Evolutionary conservation across 2,329 filamentous ascomycete species (phyloP).

Genomic region (Xylariaceae sp.): DNA sequence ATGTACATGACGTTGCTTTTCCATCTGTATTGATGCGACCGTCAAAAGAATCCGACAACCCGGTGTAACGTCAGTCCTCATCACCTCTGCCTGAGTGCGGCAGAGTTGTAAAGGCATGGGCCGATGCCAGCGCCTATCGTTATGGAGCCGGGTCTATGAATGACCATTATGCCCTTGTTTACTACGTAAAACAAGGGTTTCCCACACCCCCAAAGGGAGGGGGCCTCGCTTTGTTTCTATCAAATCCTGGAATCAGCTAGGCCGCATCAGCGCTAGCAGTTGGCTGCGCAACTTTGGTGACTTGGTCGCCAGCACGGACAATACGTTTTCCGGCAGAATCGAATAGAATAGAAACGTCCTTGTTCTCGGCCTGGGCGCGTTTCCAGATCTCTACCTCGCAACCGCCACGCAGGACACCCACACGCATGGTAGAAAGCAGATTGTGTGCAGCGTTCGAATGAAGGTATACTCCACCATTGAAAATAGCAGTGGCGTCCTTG

Average conservation of each 20-base stretch:
- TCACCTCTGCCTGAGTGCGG: neutral
- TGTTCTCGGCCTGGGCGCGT: slow-evolving; percentile 60
- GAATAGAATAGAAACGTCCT: slow-evolving; percentile 61
- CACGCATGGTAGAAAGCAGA: slow-evolving; percentile 60
- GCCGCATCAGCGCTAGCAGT: slow-evolving; percentile 67
- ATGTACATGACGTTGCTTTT: slow-evolving; percentile 13
- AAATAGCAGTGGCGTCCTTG: slow-evolving; percentile 64
- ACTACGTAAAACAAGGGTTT: neutral
- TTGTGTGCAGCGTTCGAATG: slow-evolving; percentile 65
- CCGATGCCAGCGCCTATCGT: neutral
- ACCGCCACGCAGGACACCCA: slow-evolving; percentile 60
- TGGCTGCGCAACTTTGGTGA: slow-evolving; percentile 68
- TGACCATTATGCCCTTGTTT: neutral
- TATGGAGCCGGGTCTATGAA: neutral
- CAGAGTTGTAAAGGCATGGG: neutral
- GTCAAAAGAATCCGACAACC: neutral
- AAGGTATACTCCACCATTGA: slow-evolving; percentile 63
- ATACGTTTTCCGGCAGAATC: slow-evolving; percentile 65
- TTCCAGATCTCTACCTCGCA: slow-evolving; percentile 68
- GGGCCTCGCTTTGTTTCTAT: neutral
- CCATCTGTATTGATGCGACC: neutral
- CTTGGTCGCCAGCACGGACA: slow-evolving; percentile 67
- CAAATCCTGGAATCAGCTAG: slow-evolving; percentile 30
- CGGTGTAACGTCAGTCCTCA: neutral
- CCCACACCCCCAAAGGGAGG: no score